These are phyloP conservation scores for Metarhizium sp. DNA, from an alignment of 2,329 filamentous ascomycete genomes.

Conservation along the genomic window DNA sequence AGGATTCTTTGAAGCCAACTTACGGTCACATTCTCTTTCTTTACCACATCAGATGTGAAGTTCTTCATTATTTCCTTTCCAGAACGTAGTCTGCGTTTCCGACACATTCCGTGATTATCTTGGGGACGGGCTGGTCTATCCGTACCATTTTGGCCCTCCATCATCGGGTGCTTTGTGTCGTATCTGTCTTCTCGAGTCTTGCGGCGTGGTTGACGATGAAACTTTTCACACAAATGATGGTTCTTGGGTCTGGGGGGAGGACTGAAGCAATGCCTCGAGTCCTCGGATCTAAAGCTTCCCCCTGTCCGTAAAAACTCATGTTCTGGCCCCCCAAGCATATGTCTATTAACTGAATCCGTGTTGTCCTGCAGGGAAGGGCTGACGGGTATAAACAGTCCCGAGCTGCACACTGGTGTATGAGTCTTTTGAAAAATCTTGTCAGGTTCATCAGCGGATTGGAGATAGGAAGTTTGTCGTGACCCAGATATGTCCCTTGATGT, in stretches of 20 bases:
- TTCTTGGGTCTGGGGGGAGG: not conserved
- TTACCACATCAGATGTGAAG: conserved; percentile 35
- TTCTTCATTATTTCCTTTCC: conserved; percentile 41
- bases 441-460: not conserved
- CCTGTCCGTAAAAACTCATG: not conserved
- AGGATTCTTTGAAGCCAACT: not conserved
- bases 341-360: not conserved
- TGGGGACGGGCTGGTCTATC: not conserved
- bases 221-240: not conserved
- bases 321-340: not conserved
- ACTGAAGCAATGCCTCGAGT: not conserved
- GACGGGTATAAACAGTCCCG: not conserved
- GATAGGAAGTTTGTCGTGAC: not conserved
- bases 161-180: not conserved
- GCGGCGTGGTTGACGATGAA: conserved; percentile 9
- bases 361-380: not conserved
- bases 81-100: conserved; percentile 20
- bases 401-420: not conserved
- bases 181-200: conserved; percentile 12
- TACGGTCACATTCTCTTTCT: conserved; percentile 4
- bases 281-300: not conserved
- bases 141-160: not conserved
- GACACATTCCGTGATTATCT: not conserved
- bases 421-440: not conserved
- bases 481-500: not conserved